A percentile compares a stretch with the other conserved stretches of the same genome.
Evolutionary conservation across 495 filamentous ascomycete genomes (phyloP).

Genomic region (Neurospora sp.): DNA sequence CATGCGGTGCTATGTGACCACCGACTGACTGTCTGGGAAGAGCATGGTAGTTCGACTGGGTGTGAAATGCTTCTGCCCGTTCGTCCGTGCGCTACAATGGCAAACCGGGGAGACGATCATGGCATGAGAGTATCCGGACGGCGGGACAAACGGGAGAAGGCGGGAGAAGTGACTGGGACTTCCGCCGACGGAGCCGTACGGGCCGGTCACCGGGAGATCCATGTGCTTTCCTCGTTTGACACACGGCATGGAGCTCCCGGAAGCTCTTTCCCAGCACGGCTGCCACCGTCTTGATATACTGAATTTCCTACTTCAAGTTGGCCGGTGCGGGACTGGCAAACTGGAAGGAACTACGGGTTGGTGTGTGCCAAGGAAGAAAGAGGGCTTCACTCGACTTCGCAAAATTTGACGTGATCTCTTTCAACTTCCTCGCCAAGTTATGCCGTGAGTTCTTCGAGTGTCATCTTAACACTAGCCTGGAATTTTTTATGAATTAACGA

Average conservation of each 20-base stretch:
- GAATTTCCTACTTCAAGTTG: neutral
- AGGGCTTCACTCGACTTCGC: neutral
- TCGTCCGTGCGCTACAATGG: neutral
- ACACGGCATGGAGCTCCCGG: neutral
- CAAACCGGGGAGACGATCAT: neutral
- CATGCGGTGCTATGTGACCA: neutral
- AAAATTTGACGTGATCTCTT: neutral
- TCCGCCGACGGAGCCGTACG: neutral
- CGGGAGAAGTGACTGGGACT: neutral
- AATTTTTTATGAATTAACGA: neutral
- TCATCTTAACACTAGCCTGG: neutral
- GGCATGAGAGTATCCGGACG: neutral
- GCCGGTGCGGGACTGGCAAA: neutral
- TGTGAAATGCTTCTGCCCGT: neutral
- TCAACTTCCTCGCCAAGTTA: neutral
- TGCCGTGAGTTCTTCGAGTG: neutral
- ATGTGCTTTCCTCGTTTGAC: neutral
- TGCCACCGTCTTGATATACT: neutral
- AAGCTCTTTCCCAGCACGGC: neutral
- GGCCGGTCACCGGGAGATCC: neutral
- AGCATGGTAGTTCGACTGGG: neutral
- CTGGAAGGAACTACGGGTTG: neutral
- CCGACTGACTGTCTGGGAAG: neutral
- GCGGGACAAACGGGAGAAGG: neutral
- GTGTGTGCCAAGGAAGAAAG: neutral